These are phyloP conservation scores for Populus deltoides DNA, from an alignment of 345 rosid genomes.

Conservation along the genomic window DNA sequence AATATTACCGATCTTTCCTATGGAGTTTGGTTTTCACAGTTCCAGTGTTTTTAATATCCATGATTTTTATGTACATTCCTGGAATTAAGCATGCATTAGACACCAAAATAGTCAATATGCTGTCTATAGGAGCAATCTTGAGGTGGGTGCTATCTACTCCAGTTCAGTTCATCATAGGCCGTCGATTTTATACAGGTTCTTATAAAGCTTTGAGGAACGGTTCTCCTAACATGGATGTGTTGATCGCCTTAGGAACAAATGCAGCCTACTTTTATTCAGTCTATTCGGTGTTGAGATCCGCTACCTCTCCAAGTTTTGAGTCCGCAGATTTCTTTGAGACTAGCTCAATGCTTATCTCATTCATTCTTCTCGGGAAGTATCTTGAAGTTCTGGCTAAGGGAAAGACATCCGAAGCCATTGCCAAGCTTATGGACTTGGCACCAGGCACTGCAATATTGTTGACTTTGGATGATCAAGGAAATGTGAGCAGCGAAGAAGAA, in stretches of 20 bases:
- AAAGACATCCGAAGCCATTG: constrained; percentile 87
- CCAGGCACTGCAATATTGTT: constrained; percentile 72
- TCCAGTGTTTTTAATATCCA: constrained; percentile 77
- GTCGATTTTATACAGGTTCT: constrained; percentile 75
- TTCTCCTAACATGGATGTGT: constrained; percentile 93
- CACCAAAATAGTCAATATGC: constrained; percentile 70
- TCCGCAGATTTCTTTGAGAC: constrained; percentile 93
- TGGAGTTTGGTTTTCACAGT: constrained; percentile 90
- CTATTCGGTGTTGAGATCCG: constrained; percentile 74
- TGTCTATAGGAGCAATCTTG: constrained; percentile 56
- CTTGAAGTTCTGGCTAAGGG: constrained; percentile 85
- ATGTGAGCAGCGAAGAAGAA: constrained; percentile 64
- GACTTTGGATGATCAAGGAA: constrained; percentile 56
- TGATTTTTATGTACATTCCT: constrained; percentile 83
- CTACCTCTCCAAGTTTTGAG: constrained; percentile 51
- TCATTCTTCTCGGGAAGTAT: constrained; percentile 88
- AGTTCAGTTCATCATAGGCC: constrained; percentile 80
- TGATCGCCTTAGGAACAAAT: constrained; percentile 88
- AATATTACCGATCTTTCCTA: constrained; percentile 53
- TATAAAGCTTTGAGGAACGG: constrained; percentile 75
- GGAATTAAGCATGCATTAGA: constrained; percentile 56
- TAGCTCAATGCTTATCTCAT: constrained; percentile 91
- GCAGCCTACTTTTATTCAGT: constrained; percentile 88
- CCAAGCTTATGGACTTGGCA: constrained; percentile 85
- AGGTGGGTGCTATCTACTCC: constrained; percentile 78